Percentiles rank a stretch among this genome's conserved stretches.
Conservation (phyloP, 192 early-diverging fungal species). For the Podila epicladia region DNA sequence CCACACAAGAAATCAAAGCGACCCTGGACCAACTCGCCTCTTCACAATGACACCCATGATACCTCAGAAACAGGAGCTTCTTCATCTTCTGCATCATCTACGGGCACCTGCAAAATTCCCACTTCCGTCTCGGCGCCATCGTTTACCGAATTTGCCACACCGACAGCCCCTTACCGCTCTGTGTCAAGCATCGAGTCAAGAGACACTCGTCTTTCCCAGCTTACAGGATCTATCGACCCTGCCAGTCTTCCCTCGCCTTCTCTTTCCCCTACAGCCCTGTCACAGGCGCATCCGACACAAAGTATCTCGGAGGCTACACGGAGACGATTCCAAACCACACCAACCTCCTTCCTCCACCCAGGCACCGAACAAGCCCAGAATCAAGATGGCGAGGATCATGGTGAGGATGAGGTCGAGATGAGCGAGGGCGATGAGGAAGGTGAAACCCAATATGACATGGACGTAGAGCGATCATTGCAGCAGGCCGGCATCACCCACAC, state of each 20-base stretch:
- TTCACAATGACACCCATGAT: neutral
- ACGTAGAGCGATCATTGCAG: constrained; percentile 40
- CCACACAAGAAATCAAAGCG: constrained; percentile 49
- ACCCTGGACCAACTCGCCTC: constrained; percentile 24
- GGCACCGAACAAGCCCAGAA: constrained; percentile 11
- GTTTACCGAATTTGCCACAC: constrained; percentile 44
- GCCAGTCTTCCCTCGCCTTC: constrained; percentile 64
- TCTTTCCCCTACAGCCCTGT: constrained; percentile 48
- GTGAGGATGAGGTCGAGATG: constrained; percentile 28
- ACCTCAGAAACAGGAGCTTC: neutral
- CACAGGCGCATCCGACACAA: constrained; percentile 21
- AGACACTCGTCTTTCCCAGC: constrained; percentile 20
- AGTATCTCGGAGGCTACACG: constrained; percentile 14
- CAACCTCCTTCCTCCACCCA: constrained; percentile 17
- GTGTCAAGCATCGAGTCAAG: constrained; percentile 12
- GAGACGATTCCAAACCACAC: constrained; percentile 34
- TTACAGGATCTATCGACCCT: constrained; percentile 42
- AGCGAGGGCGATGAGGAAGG: constrained; percentile 30
- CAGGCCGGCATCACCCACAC: constrained; percentile 26
- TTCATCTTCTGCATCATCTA: neutral
- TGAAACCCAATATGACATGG: constrained; percentile 17
- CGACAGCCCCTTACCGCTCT: constrained; percentile 16
- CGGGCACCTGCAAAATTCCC: constrained; percentile 9
- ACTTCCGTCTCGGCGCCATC: constrained; percentile 39
- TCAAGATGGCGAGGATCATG: constrained; percentile 16